Evolutionary conservation across 2,329 filamentous ascomycete genomes (phyloP), one percentile per base, ranked within the genome.

Genomic region (Metarhizium rileyi): DNA sequence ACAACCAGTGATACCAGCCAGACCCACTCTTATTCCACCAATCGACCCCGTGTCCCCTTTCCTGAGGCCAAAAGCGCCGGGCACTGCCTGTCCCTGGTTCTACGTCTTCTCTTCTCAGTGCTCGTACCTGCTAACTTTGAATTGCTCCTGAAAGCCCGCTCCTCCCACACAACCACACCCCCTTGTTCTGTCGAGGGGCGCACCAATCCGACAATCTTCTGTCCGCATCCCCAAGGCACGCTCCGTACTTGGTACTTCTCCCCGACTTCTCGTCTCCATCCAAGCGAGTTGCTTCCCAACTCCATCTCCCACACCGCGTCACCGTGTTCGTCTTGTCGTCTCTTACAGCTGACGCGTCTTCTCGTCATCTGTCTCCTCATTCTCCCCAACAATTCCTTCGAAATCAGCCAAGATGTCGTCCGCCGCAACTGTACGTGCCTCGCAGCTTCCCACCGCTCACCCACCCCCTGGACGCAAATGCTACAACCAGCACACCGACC

Each of bases 361-460:
- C 47, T 47, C 49, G 44, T 55, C 50, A 38, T 49, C 50, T 35
- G 45, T 51, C 49, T 48, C 38, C 50, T 38, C 41, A 26, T 47
- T 44, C 51, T 50, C 48, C 28, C 47, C 46, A 35, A 44, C 49
- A 52, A 43, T 47, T 42, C 47, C 50, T n/a, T 41, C 30, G 23
- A 30, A 36, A 35, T 51, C 52, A 36, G 25, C 51, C 55, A 59
- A 55, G 44, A 61, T 61, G 59, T 61, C 58, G 49, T 57, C 59
- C 48, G 50, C 58, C 46, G 53, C 58, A 54, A 30, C 48, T 23
- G 50, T 56, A 47, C 54, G 48, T 51, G 38, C 46, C 44, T 46
- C 48, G 25, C 23, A 53, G 36, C 38, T 51, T 27, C 44, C 40
- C n/a, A 22, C 38, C 18, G 20, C 20, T 22, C 18, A 42, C 42